Evolutionary conservation across 2,329 filamentous ascomycete genomes (phyloP), one percentile per base, ranked within the genome.

Genomic region (Neospermospora avenae): DNA sequence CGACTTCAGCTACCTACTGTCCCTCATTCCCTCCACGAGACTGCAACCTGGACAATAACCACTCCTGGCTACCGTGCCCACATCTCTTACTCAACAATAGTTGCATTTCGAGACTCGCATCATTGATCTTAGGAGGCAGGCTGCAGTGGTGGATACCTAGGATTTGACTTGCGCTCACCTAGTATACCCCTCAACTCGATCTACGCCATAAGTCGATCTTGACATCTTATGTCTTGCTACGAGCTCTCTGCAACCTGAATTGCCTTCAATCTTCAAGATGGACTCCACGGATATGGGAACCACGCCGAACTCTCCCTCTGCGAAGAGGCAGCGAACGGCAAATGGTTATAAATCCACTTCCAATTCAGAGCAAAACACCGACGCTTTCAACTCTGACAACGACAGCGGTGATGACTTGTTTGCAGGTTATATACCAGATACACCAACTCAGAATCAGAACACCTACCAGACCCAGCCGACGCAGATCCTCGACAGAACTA

Each of bases 341-440:
- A 65, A 66, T 28, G 71, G 71, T 16, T 73, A 72, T 62, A 68
- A 64, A 44, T 67, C 68, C 20, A 67, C 63, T 1, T 65, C 66
- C 22, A 67, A 68, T 46, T 66, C 66, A 4, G 64, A 62, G 14
- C 59, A 62, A 14, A 66, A 68, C 25, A 65, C 65, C 18, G 57
- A 56, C 42, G 61, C 63, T 11, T 74, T 72, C 58, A 69, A 74
- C 58, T 77, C 75, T 10, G 73, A 76, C 35, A 70, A 75, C 22
- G 78, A 80, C 62, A 76, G 73, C 63, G 77, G 75, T 7, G 80
- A 81, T 60, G 77, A 79, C 8, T 67, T 77, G 2, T 74, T 80
- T 44, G 80, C 81, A 58, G 78, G 81, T 45, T 76, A 68, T 62
- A 61, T 71, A 16, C 71, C 71, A 46, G 72, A 70, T 56, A 74